Percentiles rank a stretch among this genome's conserved stretches.
Conservation (phyloP, 1,284 basidiomycete species). For the Pterulicium gracile region DNA sequence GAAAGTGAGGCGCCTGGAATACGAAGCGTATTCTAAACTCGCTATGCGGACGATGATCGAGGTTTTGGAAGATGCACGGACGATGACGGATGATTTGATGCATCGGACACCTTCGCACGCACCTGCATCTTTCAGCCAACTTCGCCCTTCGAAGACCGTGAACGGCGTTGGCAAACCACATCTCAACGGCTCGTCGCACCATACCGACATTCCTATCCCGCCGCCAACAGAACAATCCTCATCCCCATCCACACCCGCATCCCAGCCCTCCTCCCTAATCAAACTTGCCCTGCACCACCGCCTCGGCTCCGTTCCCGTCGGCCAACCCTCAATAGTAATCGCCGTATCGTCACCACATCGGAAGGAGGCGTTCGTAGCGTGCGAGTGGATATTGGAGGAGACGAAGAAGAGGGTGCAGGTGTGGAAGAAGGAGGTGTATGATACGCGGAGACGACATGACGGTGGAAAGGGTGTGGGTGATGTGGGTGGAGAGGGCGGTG, state of each 20-base stretch:
- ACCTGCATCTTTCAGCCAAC: neutral
- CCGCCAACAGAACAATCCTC: neutral
- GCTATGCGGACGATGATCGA: constrained; percentile 71
- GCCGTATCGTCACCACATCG: constrained; percentile 82
- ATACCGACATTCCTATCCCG: neutral
- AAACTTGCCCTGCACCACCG: constrained; percentile 64
- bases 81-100: neutral
- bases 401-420: constrained; percentile 78
- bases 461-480: no score
- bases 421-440: constrained; percentile 86
- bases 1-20: constrained; percentile 63
- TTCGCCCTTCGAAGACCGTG: neutral
- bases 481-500: neutral
- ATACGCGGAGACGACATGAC: no score
- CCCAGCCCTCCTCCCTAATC: constrained; percentile 25
- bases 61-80: constrained; percentile 34
- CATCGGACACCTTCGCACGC: neutral
- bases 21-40: constrained; percentile 74
- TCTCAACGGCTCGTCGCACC: constrained; percentile 11
- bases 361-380: constrained; percentile 70
- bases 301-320: constrained; percentile 70
- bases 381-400: constrained; percentile 75
- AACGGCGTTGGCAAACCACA: constrained; percentile 25
- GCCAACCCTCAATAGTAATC: constrained; percentile 76
- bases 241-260: neutral